A percentile compares a stretch with the other conserved stretches of the same genome.
phyloP scores from a whole-genome alignment of 768 basidiomycete species.

The Trametopsis cervina region DNA sequence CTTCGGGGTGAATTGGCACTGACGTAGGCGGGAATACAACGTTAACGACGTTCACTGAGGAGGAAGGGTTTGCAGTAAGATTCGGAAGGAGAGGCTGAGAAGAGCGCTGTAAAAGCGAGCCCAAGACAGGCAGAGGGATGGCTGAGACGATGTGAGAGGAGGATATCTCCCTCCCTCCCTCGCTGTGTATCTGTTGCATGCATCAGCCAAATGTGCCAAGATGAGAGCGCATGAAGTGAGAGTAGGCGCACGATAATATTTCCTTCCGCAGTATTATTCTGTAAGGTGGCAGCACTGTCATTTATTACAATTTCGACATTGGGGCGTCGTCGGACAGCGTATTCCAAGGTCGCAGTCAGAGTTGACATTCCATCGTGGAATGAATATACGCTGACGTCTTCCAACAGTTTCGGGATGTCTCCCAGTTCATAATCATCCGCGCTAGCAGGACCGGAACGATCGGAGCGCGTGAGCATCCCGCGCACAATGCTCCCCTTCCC shows the following conservation, averaged over 20 bases:
- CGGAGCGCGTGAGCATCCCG: constrained; percentile 30
- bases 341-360: constrained; percentile 51
- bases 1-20: constrained; percentile 61
- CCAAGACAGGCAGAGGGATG: constrained; percentile 54
- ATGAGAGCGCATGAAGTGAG: neutral
- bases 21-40: constrained; percentile 62
- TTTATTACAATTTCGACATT: constrained; percentile 56
- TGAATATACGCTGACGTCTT: constrained; percentile 69
- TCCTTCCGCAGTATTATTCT: constrained; percentile 21
- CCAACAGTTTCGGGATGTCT: constrained; percentile 39
- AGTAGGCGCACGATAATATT: constrained; percentile 17
- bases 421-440: constrained; percentile 42
- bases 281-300: constrained; percentile 32
- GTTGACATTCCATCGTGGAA: constrained; percentile 71
- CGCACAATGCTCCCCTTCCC: constrained; percentile 65
- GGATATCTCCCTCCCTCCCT: constrained; percentile 27
- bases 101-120: constrained; percentile 7
- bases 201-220: constrained; percentile 3
- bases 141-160: constrained; percentile 75
- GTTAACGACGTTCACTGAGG: constrained; percentile 85
- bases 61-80: constrained; percentile 59
- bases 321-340: constrained; percentile 33
- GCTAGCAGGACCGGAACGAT: constrained; percentile 2
- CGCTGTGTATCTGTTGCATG: constrained; percentile 26
- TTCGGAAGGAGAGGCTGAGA: constrained; percentile 42